These are phyloP conservation scores for Xylaria flabelliformis DNA, from an alignment of 495 filamentous ascomycete genomes.

Conservation along the genomic window DNA sequence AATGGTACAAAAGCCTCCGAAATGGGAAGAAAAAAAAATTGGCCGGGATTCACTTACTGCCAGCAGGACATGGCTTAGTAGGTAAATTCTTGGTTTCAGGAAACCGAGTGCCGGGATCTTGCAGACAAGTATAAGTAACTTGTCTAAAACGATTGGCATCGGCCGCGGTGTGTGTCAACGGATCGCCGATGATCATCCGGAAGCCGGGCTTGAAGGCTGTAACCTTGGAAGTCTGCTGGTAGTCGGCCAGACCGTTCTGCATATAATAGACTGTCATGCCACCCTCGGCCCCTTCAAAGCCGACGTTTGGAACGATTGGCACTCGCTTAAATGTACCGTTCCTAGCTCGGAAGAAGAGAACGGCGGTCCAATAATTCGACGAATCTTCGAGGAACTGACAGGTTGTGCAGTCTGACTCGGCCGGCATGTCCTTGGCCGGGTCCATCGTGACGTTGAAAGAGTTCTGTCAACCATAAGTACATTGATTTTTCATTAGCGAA, in stretches of 20 bases:
- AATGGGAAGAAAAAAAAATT: background rate
- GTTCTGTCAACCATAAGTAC: conserved; percentile 30
- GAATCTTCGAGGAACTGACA: conserved; percentile 45
- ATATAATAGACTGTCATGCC: conserved; percentile 53
- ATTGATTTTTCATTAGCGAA: background rate
- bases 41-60: background rate
- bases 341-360: conserved; percentile 47
- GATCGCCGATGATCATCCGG: conserved; percentile 43
- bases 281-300: conserved; percentile 45
- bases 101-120: conserved; percentile 27
- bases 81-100: conserved; percentile 39
- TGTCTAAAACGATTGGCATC: conserved; percentile 37
- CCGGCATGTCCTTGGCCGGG: conserved; percentile 39
- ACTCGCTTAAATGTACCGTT: conserved; percentile 51
- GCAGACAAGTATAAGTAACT: conserved; percentile 41
- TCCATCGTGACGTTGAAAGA: conserved; percentile 45
- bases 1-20: background rate
- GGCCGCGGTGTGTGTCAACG: conserved; percentile 33
- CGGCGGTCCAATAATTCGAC: conserved; percentile 51
- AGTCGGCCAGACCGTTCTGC: conserved; percentile 43
- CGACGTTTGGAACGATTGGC: conserved; percentile 43
- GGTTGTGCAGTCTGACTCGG: conserved; percentile 38
- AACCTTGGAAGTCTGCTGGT: conserved; percentile 41
- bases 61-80: conserved; percentile 34
- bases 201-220: conserved; percentile 48